A percentile compares a stretch with the other conserved stretches of the same genome.
These are phyloP conservation scores for Triangularia verruculosa DNA, from an alignment of 2,329 filamentous ascomycete species.

Conservation along the genomic window DNA sequence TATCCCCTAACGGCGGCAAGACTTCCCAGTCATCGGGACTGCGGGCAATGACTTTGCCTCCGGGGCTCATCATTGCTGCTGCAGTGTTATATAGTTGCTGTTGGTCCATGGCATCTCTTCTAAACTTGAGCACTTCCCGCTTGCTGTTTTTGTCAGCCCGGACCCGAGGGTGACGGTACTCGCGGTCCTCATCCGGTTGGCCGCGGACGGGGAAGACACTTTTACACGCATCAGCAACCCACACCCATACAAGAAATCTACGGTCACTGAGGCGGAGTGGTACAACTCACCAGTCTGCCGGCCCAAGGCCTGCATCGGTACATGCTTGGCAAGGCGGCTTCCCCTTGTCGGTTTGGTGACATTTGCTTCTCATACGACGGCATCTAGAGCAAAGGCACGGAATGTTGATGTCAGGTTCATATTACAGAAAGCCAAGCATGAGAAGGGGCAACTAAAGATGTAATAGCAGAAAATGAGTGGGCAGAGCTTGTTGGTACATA, in stretches of 20 bases:
- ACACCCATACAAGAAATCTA: neutral
- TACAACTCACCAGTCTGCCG: conserved; percentile 49
- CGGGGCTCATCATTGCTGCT: neutral
- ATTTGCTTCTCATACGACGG: conserved; percentile 56
- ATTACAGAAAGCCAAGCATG: no score
- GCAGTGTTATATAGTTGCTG: conserved; percentile 22
- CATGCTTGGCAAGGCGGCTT: conserved; percentile 52
- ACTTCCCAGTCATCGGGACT: conserved; percentile 46
- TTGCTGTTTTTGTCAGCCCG: conserved; percentile 46
- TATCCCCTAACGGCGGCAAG: conserved; percentile 47
- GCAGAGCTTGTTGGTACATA: neutral
- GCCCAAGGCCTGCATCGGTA: conserved; percentile 45
- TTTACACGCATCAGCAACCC: conserved; percentile 14
- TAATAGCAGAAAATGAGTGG: neutral
- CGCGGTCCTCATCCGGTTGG: conserved; percentile 52
- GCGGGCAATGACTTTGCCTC: conserved; percentile 24
- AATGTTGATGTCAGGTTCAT: conserved; percentile 1
- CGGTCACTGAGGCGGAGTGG: neutral
- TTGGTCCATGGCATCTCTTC: conserved; percentile 35
- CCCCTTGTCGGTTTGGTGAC: conserved; percentile 45
- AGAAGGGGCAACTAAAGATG: neutral
- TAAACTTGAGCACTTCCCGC: conserved; percentile 37
- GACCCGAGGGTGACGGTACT: conserved; percentile 54
- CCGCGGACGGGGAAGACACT: conserved; percentile 54
- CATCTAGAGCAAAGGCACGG: conserved; percentile 41